Evolutionary conservation across 179 eudicot genomes (phyloP), one percentile per base, ranked within the genome.

Genomic region (Beta lomatogona): DNA sequence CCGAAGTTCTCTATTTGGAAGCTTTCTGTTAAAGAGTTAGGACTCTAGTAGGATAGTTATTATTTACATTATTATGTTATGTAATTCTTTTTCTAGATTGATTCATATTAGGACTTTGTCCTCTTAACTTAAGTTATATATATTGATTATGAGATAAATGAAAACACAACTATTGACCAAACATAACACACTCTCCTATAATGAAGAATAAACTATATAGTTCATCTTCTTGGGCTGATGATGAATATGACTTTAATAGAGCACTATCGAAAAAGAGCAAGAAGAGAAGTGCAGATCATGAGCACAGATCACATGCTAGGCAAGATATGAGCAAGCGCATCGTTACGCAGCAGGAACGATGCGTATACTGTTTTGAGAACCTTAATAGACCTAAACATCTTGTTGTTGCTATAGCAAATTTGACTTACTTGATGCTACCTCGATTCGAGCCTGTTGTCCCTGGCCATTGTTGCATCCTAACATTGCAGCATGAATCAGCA

Each of bases 401-500:
- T 31, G 96, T 94, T 66, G 85, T 94, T 73, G 88, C 99, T 71
- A 96, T 96, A 58, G 99, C 94, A 22, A 96, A 94, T 81, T 94
- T 94, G 67, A 85, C 94, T 16, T 96, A 96, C 88, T 89, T 96
- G 55, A 86, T 91, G 88, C 80, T 96, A 71, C 97, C 99, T 8
- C 96, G 88, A 25, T 88, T 87, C 88, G 93, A 91, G 82, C 93
- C 97, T 4, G 86, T 96, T 84, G 92, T 88, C 22, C 91, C 93
- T 3, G 99, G 98, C 71, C 99, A 96, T 86, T 96, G 99, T 86
- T 89, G 93, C 86, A 94, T 96, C 70, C 86, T 91, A 77, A 90
- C 99, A 13, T 75, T 87, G 91, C 99, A 94, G 99, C 99, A 94
- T 84, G 98, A 96, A 86, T 81, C 86, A 44, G 89, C 96, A 64